Evolutionary conservation across 768 basidiomycete species (phyloP).

Genomic region (Dacryopinax spathularia): DNA sequence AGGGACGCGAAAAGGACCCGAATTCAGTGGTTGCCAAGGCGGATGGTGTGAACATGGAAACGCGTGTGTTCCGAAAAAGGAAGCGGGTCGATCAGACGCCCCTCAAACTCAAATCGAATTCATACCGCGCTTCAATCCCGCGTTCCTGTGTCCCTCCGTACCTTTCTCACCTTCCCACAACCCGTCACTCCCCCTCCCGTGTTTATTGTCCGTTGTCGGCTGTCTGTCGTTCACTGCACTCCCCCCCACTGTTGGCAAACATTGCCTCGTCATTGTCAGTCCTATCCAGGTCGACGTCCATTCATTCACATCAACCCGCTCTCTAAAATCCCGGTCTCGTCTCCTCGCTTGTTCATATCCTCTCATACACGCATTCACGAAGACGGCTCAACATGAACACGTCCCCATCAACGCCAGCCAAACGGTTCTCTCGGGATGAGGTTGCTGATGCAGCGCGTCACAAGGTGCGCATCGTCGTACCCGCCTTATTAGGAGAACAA

Average conservation of each 20-base stretch:
- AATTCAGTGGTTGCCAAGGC: neutral
- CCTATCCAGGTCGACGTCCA: neutral
- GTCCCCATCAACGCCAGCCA: neutral
- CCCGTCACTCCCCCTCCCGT: neutral
- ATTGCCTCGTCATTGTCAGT: neutral
- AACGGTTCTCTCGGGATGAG: neutral
- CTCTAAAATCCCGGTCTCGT: neutral
- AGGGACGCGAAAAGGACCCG: neutral
- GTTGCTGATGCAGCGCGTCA: slow-evolving; percentile 1
- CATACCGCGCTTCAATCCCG: neutral
- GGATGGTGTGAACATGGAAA: neutral
- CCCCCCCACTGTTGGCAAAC: too few relatives aligned
- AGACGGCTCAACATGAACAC: neutral
- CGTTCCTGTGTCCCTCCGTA: neutral
- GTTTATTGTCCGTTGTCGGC: neutral
- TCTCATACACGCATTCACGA: neutral
- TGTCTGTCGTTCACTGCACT: too few relatives aligned
- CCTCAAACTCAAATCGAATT: neutral
- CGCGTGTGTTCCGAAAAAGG: neutral
- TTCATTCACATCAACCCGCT: neutral
- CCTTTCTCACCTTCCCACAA: neutral
- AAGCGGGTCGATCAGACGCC: neutral
- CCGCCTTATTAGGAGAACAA: too few relatives aligned
- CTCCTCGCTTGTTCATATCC: neutral
- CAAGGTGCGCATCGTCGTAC: neutral